These are phyloP conservation scores for Haplosporangium gracile DNA, from an alignment of 192 early-diverging fungal species.

Conservation along the genomic window DNA sequence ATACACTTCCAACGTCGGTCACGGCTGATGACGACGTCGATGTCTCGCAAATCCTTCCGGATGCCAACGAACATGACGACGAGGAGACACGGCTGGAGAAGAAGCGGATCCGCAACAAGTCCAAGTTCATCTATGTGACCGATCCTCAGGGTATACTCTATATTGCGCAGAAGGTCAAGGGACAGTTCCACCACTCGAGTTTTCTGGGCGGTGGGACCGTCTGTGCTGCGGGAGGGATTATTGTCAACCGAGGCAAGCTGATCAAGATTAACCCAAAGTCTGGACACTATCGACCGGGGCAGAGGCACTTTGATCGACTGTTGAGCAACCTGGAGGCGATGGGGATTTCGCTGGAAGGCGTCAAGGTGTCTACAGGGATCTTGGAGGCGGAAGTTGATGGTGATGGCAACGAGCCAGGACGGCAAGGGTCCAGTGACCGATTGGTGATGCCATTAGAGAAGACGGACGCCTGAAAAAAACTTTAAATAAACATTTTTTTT, in stretches of 20 bases:
- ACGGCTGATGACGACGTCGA: slow-evolving; percentile 34
- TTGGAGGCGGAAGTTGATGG: slow-evolving; percentile 5
- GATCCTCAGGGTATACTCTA: slow-evolving; percentile 51
- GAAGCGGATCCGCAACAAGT: slow-evolving; percentile 44
- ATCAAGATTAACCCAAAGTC: slow-evolving; percentile 60
- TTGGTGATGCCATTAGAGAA: slow-evolving; percentile 17
- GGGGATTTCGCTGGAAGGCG: slow-evolving; percentile 41
- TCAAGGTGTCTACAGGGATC: slow-evolving; percentile 39
- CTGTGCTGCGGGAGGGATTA: slow-evolving; percentile 56
- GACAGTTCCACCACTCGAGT: slow-evolving; percentile 61
- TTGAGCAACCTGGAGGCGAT: slow-evolving; percentile 20
- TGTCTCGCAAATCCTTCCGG: slow-evolving; percentile 38
- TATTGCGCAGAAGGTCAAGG: slow-evolving; percentile 56
- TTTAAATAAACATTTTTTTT: background rate
- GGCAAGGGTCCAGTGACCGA: background rate
- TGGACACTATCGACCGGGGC: slow-evolving; percentile 59
- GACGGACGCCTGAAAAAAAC: background rate
- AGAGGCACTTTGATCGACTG: slow-evolving; percentile 54
- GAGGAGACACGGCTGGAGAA: slow-evolving; percentile 34
- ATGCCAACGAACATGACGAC: slow-evolving; percentile 27
- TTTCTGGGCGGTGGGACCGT: slow-evolving; percentile 58
- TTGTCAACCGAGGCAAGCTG: slow-evolving; percentile 43
- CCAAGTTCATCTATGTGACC: slow-evolving; percentile 60
- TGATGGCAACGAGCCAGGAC: background rate
- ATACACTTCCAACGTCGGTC: slow-evolving; percentile 41